A percentile compares a stretch with the other conserved stretches of the same genome.
Evolutionary conservation across 352 stramenopile genomes (phyloP).

Genomic region (Globisporangium nagaii): DNA sequence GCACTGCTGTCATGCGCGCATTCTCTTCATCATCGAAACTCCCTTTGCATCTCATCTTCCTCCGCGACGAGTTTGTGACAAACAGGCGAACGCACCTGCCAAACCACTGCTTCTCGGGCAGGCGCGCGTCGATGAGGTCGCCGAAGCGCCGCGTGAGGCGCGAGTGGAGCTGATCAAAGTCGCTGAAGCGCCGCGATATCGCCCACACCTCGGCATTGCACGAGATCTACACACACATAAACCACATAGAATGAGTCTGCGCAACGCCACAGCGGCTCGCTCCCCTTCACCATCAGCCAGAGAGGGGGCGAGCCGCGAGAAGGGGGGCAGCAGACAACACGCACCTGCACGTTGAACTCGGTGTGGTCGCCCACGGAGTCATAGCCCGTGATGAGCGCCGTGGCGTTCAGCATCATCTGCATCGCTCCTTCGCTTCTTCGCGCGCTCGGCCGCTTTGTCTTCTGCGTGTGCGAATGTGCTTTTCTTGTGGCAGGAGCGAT

Average conservation of each 20-base stretch:
- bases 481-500: neutral
- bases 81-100: conserved; percentile 33
- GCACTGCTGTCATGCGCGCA: no score
- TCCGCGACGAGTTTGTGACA: no score
- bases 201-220: conserved; percentile 80
- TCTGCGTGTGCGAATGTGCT: no score
- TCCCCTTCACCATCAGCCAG: no score
- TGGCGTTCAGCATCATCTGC: conserved; percentile 73
- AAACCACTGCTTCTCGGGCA: conserved; percentile 88
- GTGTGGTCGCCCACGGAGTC: conserved; percentile 83
- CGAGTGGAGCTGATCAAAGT: conserved; percentile 85
- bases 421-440: conserved; percentile 4
- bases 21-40: conserved; percentile 42
- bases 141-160: conserved; percentile 67
- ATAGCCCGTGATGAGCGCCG: conserved; percentile 75
- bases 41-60: conserved; percentile 7
- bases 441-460: neutral
- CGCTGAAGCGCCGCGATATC: conserved; percentile 80
- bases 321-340: neutral
- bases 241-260: neutral
- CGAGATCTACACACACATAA: conserved; percentile 41
- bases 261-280: neutral
- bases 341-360: conserved; percentile 76
- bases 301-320: no score
- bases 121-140: conserved; percentile 55